These are phyloP conservation scores for Arthrinium phaeospermum DNA, from an alignment of 2,329 filamentous ascomycete species.

Conservation along the genomic window DNA sequence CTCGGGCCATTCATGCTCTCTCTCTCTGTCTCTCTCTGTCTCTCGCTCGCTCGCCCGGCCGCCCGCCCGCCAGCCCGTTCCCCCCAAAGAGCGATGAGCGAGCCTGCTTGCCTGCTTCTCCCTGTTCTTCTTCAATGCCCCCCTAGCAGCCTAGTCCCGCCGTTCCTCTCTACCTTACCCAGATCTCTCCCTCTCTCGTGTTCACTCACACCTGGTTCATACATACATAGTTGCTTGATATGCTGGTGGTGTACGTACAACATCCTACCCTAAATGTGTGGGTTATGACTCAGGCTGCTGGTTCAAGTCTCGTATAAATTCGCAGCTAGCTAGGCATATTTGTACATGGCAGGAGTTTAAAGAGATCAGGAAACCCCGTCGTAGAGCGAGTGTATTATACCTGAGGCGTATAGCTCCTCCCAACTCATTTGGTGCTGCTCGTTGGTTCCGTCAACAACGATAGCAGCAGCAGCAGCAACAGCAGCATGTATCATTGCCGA, in stretches of 20 bases:
- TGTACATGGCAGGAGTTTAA: neutral
- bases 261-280: neutral
- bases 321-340: neutral
- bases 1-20: slow-evolving; percentile 7
- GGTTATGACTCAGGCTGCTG: slow-evolving; percentile 1
- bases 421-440: neutral
- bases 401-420: neutral
- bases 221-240: neutral
- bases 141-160: neutral
- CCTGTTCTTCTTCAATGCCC: neutral
- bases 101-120: neutral
- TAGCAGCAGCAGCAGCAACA: neutral
- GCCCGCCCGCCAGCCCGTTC: neutral
- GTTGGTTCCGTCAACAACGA: neutral
- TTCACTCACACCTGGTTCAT: neutral
- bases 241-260: neutral
- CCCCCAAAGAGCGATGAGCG: neutral
- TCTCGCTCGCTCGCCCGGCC: neutral
- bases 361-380: neutral
- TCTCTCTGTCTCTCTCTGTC: too few species aligned
- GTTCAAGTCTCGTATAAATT: neutral
- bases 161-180: neutral
- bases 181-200: neutral
- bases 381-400: neutral
- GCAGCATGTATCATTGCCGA: neutral